A percentile compares a stretch with the other conserved stretches of the same genome.
These are phyloP conservation scores for Auxenochlorella pyrenoidosa DNA, from an alignment of 139 green algal species.

Conservation along the genomic window DNA sequence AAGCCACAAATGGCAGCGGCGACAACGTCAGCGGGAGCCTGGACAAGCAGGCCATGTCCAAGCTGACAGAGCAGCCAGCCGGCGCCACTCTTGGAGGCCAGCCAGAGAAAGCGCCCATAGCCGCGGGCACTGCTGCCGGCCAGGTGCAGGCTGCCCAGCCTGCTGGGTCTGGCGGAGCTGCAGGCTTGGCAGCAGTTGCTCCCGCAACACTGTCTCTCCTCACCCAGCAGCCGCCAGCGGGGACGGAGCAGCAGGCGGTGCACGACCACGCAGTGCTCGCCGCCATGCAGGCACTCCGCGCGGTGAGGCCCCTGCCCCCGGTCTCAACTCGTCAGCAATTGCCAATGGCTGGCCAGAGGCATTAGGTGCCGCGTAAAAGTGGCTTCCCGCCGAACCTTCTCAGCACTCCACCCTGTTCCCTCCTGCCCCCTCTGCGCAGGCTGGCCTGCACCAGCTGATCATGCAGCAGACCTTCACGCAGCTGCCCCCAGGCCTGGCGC, in stretches of 20 bases:
- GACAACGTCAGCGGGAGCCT: constrained; percentile 21
- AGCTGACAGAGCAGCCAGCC: constrained; percentile 28
- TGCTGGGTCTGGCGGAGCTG: not conserved
- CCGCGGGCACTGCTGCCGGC: not conserved
- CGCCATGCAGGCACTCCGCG: constrained; percentile 44
- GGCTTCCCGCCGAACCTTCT: no score
- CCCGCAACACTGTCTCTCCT: not conserved
- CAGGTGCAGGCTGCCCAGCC: not conserved
- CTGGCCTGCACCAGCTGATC: constrained; percentile 40
- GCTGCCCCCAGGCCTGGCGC: not conserved
- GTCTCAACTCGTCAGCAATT: no score
- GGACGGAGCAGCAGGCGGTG: not conserved
- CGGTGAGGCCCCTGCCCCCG: constrained; percentile 1
- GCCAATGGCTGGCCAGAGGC: no score
- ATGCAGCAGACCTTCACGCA: constrained; percentile 42
- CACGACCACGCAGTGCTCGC: constrained; percentile 25
- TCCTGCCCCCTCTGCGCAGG: not conserved
- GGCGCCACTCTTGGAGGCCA: no score
- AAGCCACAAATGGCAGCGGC: constrained; percentile 11
- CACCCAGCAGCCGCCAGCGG: not conserved
- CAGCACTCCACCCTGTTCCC: no score
- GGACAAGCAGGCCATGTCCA: constrained; percentile 28
- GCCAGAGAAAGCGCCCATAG: not conserved
- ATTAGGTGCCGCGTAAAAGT: not conserved
- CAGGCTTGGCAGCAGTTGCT: not conserved